These are phyloP conservation scores for Prunus mongolica DNA, from an alignment of 306 rosid genomes.

Conservation along the genomic window DNA sequence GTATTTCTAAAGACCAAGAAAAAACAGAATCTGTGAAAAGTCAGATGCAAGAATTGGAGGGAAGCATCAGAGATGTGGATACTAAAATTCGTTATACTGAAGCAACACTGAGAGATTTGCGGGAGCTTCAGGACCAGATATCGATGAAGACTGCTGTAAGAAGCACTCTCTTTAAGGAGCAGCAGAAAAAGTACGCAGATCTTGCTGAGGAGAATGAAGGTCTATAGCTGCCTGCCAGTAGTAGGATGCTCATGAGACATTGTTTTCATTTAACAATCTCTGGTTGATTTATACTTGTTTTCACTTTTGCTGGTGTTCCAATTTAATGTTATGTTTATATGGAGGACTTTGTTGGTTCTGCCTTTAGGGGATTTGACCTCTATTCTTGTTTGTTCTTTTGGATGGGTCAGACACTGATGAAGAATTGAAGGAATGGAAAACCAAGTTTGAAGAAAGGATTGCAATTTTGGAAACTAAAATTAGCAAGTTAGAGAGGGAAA, in stretches of 20 bases:
- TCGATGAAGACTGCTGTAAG: conserved; percentile 58
- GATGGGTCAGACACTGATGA: conserved; percentile 75
- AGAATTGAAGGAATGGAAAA: conserved; percentile 83
- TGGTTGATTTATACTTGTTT: conserved; percentile 7
- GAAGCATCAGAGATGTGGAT: conserved; percentile 53
- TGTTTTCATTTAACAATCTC: background rate
- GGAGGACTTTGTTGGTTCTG: conserved; percentile 10
- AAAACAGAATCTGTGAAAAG: conserved; percentile 51
- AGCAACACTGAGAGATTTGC: conserved; percentile 47
- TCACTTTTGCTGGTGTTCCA: background rate
- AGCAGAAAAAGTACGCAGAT: conserved; percentile 56
- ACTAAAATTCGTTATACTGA: conserved; percentile 50
- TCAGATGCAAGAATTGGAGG: conserved; percentile 70
- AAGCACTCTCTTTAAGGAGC: conserved; percentile 61
- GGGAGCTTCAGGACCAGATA: conserved; percentile 60
- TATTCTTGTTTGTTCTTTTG: conserved; percentile 11
- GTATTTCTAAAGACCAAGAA: conserved; percentile 80
- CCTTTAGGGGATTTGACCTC: conserved; percentile 13
- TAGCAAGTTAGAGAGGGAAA: conserved; percentile 71
- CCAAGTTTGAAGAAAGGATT: conserved; percentile 75
- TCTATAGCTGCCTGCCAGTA: conserved; percentile 26
- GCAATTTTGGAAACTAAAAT: conserved; percentile 46
- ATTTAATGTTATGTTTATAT: background rate
- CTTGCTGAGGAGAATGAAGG: conserved; percentile 83
- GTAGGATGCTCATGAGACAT: background rate